Evolutionary conservation across 2,329 filamentous ascomycete genomes (phyloP), one percentile per base, ranked within the genome.

Genomic region (Alternaria angustiovoidea): DNA sequence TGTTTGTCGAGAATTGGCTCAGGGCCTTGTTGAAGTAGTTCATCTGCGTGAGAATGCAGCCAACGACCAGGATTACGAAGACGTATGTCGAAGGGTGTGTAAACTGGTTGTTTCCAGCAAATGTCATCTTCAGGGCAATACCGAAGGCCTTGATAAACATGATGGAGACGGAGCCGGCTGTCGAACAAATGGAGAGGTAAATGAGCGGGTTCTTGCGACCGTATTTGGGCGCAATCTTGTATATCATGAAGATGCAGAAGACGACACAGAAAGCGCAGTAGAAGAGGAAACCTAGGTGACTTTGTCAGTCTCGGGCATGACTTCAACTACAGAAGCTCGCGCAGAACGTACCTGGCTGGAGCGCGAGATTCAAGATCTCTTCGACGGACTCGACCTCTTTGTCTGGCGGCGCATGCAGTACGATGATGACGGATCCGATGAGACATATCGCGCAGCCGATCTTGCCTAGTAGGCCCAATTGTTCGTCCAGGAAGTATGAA

Each of bases 11-110:
- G 81, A 98, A 99, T 74, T 96, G 93, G 79, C 93, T 96, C 61
- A 99, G 83, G 7, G 95, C 95, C 81, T 99, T 99, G 85, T 99
- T 99, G 81, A 99, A 97, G 81, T 99, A 99, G 81, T 99, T 99
- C 95, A 99, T 98, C 84, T 99, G 95, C 8, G 94, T 97, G 68
- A 99, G 80, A 75, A 99, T 98, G 83, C 95, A 99, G 66, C 97
- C 92, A 3, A 86, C 85, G 0, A 94, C 95, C 66, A 98, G 88
- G 67, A 99, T 97, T 80, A 94, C 89, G 78, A 99, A 99, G 65
- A 97, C 94, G 73, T 99, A 99, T 61, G 96, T 99, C 51, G 93
- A 97, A 2, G 96, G 92, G 71, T 96, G 92, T 5, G 88, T 88
- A 79, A 99, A 97, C 79, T 99, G 95, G 80, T 99, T 99, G 80